These are phyloP conservation scores for Oxyria digyna DNA, from an alignment of 148 eudicot species.

Conservation along the genomic window DNA sequence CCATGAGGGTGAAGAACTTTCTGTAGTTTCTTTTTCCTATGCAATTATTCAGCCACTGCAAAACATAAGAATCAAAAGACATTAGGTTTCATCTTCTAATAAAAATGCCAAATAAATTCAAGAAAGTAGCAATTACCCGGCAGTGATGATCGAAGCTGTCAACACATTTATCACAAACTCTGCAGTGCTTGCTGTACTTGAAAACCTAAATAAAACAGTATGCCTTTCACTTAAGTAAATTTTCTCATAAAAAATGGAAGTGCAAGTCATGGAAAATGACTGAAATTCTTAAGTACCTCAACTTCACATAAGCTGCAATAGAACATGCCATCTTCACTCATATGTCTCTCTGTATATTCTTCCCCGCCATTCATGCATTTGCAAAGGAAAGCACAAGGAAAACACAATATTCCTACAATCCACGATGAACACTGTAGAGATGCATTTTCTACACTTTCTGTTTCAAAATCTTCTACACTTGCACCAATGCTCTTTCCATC, in stretches of 20 bases:
- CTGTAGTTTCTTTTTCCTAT: slow-evolving; percentile 73
- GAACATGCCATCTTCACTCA: slow-evolving; percentile 98
- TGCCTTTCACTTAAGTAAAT: neutral
- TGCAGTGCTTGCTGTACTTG: slow-evolving; percentile 98
- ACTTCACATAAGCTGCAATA: slow-evolving; percentile 98
- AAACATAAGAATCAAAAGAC: neutral
- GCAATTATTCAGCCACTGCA: slow-evolving; percentile 62
- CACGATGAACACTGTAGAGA: slow-evolving; percentile 28
- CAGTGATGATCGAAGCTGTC: slow-evolving; percentile 93
- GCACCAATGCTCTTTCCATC: slow-evolving; percentile 22
- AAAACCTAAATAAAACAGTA: slow-evolving; percentile 51
- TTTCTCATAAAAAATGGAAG: no score
- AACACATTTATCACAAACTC: slow-evolving; percentile 99
- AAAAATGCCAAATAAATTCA: neutral
- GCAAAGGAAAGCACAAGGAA: slow-evolving; percentile 61
- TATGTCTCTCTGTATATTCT: slow-evolving; percentile 56
- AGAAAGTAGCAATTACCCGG: slow-evolving; percentile 50
- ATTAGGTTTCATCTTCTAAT: neutral
- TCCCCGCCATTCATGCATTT: slow-evolving; percentile 42
- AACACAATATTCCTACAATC: slow-evolving; percentile 29
- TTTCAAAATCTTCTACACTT: slow-evolving; percentile 24
- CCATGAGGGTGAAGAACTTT: slow-evolving; percentile 92
- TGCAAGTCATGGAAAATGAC: neutral
- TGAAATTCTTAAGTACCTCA: slow-evolving; percentile 38
- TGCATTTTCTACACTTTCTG: slow-evolving; percentile 22